Base-by-base conservation (phyloP, 2,329 filamentous ascomycete species). In the Fonsecaea pedrosoi region DNA sequence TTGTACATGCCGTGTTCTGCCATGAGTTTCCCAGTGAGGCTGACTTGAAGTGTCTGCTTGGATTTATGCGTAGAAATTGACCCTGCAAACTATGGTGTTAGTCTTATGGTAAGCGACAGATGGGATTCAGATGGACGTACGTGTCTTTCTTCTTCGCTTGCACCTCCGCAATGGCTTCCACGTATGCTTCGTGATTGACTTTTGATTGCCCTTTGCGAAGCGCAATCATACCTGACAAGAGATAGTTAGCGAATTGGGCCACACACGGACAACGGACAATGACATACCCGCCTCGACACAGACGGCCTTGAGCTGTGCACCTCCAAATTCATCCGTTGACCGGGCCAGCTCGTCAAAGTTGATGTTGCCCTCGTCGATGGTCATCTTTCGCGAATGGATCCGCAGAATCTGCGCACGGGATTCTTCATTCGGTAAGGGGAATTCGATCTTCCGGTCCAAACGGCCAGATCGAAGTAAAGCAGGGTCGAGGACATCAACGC, bases 351-450 rank as follows among this genome's bases (percentile, higher is more conserved):
- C 95, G 67, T 89, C 87, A 94, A 95, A 99, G 85, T 99, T 99
- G 77, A 99, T 91, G 62, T 86, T 89, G 13, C 62, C 73, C 62
- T 92, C 89, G 75, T 97, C 93, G 13, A 97, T 92, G 70, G 91
- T 95, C 95, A 99, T 99, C 85, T 99, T 99, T 75, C 95, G 89
- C 66, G 92, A 96, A 82, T 99, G 95, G 73, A 99, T 99, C 81
- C 93, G 93, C 73, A 99, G 83, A 79, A 99, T 99, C 82, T 99
- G 94, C 21, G 94, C 94, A 69, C 95, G 89, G 2, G 95, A 94
- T 82, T 99, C 95, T 81, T 99, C 96, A 77, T 99, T 99, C 3
- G 95, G 95, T 61, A 99, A 85, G 0, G 95, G 95, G 81, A 99
- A 99, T 81, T 99, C 95, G 75, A 98, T 98, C 85, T 98, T 98